Conservation (phyloP, 108 stramenopile genomes). For the Stephanodiscus triporus region DNA sequence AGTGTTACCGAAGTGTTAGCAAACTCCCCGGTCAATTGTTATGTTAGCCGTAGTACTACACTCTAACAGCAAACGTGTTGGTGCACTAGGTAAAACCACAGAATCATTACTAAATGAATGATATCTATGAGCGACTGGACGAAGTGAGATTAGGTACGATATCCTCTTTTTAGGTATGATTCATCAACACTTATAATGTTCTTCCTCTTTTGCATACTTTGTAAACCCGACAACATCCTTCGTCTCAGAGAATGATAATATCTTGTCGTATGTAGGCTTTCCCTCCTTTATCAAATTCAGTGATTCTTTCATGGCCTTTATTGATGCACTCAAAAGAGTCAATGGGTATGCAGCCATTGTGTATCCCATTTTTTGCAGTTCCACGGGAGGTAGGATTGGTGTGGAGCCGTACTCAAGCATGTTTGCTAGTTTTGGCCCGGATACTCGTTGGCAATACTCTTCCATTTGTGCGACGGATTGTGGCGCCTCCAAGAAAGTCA, state of each 20-base stretch:
- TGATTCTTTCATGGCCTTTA: slow-evolving; percentile 89
- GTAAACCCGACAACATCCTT: slow-evolving; percentile 91
- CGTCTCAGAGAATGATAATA: slow-evolving; percentile 75
- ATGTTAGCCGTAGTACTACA: no score
- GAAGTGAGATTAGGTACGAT: background rate
- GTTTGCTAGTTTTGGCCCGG: slow-evolving; percentile 94
- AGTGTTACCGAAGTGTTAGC: no score
- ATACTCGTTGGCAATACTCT: slow-evolving; percentile 88
- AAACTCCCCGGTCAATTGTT: no score
- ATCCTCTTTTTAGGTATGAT: background rate
- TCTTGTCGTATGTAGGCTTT: slow-evolving; percentile 82
- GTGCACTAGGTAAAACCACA: no score
- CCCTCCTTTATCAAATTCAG: slow-evolving; percentile 83
- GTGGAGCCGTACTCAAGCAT: slow-evolving; percentile 95
- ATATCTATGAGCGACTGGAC: no score
- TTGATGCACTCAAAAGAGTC: slow-evolving; percentile 91
- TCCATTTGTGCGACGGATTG: slow-evolving; percentile 85
- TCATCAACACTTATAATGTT: slow-evolving; percentile 52
- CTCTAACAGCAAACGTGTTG: no score
- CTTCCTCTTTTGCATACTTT: slow-evolving; percentile 78
- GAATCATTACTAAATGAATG: no score
- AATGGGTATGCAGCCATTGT: slow-evolving; percentile 97
- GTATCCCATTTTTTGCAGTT: slow-evolving; percentile 92
- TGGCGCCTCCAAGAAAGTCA: slow-evolving; percentile 94
- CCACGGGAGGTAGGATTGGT: slow-evolving; percentile 86